Conservation (phyloP, 169 alveolate genomes). For the Cryptosporidium parvum region DNA sequence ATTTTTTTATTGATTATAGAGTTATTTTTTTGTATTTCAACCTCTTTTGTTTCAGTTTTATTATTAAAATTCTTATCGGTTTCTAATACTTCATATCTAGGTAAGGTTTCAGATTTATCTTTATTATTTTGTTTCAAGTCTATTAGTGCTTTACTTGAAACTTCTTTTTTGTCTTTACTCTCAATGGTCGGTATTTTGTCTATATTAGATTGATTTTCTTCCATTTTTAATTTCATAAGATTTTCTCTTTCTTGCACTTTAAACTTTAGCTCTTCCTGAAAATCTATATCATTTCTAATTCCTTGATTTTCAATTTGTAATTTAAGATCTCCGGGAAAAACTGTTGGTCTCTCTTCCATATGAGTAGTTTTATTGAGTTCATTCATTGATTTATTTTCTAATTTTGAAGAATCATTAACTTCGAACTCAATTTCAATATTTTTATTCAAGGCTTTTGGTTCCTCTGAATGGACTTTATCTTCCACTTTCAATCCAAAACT, state of each 20-base stretch:
- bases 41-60: not conserved
- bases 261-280: conserved; percentile 7
- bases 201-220: not conserved
- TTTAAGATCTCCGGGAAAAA: not conserved
- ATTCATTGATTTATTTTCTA: not conserved
- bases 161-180: not conserved
- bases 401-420: not conserved
- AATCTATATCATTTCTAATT: not conserved
- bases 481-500: no score
- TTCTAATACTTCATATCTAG: not conserved
- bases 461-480: not conserved
- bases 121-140: not conserved
- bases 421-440: no score
- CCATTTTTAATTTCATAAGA: not conserved
- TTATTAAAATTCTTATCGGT: not conserved
- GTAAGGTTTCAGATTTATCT: not conserved
- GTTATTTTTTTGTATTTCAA: not conserved
- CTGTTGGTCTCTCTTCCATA: not conserved
- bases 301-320: not conserved
- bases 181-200: not conserved
- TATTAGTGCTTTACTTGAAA: not conserved
- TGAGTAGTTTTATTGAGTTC: not conserved
- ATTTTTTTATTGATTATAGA: not conserved
- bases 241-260: conserved; percentile 2
- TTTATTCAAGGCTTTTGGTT: not conserved